Conservation (phyloP, 140 eudicot genomes). For the Bidens hawaiensis region DNA sequence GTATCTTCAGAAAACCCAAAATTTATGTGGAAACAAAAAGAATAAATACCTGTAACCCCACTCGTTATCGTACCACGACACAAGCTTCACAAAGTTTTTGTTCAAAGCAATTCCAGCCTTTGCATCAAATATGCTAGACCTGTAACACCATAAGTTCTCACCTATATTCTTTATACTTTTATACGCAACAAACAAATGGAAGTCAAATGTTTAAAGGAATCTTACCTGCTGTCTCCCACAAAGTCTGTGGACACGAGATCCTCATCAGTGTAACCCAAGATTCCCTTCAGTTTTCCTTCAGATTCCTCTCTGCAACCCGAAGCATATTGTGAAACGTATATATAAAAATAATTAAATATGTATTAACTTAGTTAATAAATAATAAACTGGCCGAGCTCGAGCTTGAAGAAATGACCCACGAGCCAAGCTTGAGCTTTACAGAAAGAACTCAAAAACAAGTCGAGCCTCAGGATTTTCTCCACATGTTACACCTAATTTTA, state of each 20-base stretch:
- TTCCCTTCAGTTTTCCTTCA: slow-evolving; percentile 71
- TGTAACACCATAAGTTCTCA: slow-evolving; percentile 14
- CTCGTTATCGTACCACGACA: slow-evolving; percentile 79
- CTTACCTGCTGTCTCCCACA: slow-evolving; percentile 59
- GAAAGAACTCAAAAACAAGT: too few relatives aligned
- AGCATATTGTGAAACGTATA: too few relatives aligned
- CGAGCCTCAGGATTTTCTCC: too few relatives aligned
- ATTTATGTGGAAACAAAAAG: background rate
- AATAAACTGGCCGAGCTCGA: too few relatives aligned
- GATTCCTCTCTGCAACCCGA: slow-evolving; percentile 58
- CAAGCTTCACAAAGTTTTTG: slow-evolving; percentile 59
- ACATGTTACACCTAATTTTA: too few relatives aligned
- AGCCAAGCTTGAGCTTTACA: too few relatives aligned
- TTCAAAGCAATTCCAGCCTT: slow-evolving; percentile 78
- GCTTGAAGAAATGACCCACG: too few relatives aligned
- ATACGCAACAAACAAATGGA: slow-evolving; percentile 2
- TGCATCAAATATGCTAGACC: slow-evolving; percentile 85
- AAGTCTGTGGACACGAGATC: slow-evolving; percentile 75
- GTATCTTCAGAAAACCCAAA: background rate
- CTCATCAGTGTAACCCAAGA: slow-evolving; percentile 67
- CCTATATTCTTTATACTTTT: background rate
- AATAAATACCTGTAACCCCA: slow-evolving; percentile 81
- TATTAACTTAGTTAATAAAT: too few relatives aligned
- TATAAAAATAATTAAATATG: too few relatives aligned
- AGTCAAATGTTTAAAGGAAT: background rate